A percentile compares a stretch with the other conserved stretches of the same genome.
These are phyloP conservation scores for Vickermania ingenoplastis DNA, from an alignment of 208 protist species.

Conservation along the genomic window DNA sequence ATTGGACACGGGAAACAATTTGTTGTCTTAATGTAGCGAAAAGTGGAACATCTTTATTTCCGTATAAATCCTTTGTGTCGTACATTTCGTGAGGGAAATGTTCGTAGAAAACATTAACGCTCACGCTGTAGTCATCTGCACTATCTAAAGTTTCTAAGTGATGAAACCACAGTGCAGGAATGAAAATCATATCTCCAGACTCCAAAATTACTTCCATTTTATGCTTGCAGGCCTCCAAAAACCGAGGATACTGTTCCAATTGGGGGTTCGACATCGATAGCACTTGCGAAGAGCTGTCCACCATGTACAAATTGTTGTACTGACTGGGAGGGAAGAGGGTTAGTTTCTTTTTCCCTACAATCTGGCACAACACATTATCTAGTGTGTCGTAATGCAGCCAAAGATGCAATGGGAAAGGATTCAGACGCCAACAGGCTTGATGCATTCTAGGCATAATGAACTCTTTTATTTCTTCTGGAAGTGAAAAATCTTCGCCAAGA, in stretches of 20 bases:
- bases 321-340: constrained; percentile 82
- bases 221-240: constrained; percentile 67
- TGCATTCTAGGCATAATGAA: constrained; percentile 60
- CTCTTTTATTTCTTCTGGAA: constrained; percentile 33
- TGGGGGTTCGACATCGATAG: constrained; percentile 72
- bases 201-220: constrained; percentile 62
- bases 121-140: constrained; percentile 39
- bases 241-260: constrained; percentile 64
- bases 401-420: constrained; percentile 75
- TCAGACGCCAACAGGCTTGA: constrained; percentile 85
- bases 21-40: constrained; percentile 28
- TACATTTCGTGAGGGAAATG: constrained; percentile 53
- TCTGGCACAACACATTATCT: constrained; percentile 90
- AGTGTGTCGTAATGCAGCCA: constrained; percentile 93
- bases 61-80: constrained; percentile 83
- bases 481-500: constrained; percentile 59
- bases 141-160: constrained; percentile 66
- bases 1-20: constrained; percentile 20
- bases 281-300: constrained; percentile 79
- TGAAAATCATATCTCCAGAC: constrained; percentile 90
- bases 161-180: constrained; percentile 91
- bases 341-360: constrained; percentile 85
- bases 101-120: constrained; percentile 87
- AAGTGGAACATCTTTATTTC: constrained; percentile 80
- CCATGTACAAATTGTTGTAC: constrained; percentile 86